phyloP scores from a whole-genome alignment of 1,284 basidiomycete genomes.

The Austropuccinia psidii region DNA sequence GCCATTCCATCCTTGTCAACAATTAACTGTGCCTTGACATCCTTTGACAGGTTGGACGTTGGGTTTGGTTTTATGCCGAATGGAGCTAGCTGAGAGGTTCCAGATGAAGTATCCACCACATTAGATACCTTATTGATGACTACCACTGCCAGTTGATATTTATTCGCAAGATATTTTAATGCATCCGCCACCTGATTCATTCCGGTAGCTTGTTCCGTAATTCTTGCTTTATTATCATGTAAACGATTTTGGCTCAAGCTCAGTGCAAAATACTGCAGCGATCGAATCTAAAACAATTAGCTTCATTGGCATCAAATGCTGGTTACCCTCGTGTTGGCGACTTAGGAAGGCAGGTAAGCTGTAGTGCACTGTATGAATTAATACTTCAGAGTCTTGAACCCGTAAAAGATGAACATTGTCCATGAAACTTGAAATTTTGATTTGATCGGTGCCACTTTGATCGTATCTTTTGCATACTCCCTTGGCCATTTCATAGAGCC shows the following conservation, averaged over 20 bases:
- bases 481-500: constrained; percentile 54
- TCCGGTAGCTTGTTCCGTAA: constrained; percentile 47
- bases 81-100: too few species aligned
- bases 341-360: constrained; percentile 59
- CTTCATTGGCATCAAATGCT: constrained; percentile 53
- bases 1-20: too few species aligned
- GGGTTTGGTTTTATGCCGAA: too few species aligned
- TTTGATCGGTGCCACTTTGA: background rate
- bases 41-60: too few species aligned
- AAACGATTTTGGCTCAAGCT: too few species aligned
- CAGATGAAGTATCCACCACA: constrained; percentile 52
- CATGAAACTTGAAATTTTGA: constrained; percentile 49
- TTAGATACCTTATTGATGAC: constrained; percentile 82
- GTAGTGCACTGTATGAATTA: constrained; percentile 61
- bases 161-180: constrained; percentile 56
- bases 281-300: constrained; percentile 73
- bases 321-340: constrained; percentile 48
- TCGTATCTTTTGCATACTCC: constrained; percentile 47
- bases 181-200: constrained; percentile 35
- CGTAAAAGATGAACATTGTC: constrained; percentile 61
- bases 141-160: constrained; percentile 62
- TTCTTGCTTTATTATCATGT: constrained; percentile 40
- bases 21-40: too few species aligned
- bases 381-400: constrained; percentile 56
- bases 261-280: constrained; percentile 65